Evolutionary conservation across 345 rosid genomes (phyloP).

Genomic region (Nasturtium officinale): DNA sequence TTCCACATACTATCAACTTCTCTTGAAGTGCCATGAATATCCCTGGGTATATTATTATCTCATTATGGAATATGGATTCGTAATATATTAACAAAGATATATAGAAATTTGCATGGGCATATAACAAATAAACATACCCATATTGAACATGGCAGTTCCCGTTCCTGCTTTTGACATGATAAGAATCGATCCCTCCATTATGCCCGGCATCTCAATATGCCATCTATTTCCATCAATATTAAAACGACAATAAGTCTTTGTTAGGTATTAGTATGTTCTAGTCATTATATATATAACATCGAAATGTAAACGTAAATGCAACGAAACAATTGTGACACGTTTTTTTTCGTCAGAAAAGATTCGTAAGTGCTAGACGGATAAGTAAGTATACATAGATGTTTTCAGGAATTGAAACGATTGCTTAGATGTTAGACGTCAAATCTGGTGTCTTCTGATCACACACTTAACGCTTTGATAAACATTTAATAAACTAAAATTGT

Average conservation of each 20-base stretch:
- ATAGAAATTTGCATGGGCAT: not conserved
- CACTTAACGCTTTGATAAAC: not conserved
- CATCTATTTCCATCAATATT: conserved; percentile 51
- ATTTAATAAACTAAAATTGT: too few relatives aligned
- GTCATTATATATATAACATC: not conserved
- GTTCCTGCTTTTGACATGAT: conserved; percentile 90
- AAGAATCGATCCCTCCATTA: conserved; percentile 69
- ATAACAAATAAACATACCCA: conserved; percentile 54
- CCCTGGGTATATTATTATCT: conserved; percentile 49
- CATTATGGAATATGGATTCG: not conserved
- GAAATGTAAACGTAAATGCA: not conserved
- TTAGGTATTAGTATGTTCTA: not conserved
- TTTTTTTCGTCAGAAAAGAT: too few relatives aligned
- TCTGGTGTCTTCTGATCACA: not conserved
- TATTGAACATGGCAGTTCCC: conserved; percentile 94
- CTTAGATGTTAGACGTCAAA: not conserved
- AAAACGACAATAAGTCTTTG: not conserved
- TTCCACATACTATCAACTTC: conserved; percentile 74
- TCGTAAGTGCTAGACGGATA: not conserved
- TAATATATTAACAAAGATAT: conserved; percentile 4
- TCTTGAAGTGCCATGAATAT: conserved; percentile 85
- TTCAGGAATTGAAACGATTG: not conserved
- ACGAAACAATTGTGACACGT: too few relatives aligned
- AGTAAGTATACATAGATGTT: not conserved
- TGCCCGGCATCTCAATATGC: conserved; percentile 78